Conservation (phyloP, 2,329 filamentous ascomycete genomes). For the Paraconiothyrium sp. region DNA sequence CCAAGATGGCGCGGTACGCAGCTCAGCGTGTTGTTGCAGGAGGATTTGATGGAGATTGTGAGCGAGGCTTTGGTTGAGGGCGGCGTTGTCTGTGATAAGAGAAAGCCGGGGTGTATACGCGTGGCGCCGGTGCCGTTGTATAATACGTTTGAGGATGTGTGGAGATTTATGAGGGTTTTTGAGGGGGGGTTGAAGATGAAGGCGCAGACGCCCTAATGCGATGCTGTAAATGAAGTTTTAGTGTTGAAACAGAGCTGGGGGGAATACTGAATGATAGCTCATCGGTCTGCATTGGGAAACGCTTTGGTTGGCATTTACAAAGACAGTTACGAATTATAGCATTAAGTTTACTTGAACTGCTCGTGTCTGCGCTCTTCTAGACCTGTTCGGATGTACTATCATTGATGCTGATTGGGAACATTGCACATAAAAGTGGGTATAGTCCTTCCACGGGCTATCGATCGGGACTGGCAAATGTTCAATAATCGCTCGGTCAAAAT, state of each 20-base stretch:
- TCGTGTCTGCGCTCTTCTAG: not conserved
- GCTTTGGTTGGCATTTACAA: too few species aligned
- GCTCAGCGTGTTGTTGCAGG: conserved; percentile 75
- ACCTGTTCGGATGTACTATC: too few species aligned
- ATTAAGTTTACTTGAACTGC: not conserved
- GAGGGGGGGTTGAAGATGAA: conserved; percentile 46
- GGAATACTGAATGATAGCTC: not conserved
- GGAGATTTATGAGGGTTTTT: conserved; percentile 57
- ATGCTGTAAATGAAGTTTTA: not conserved
- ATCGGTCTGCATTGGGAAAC: too few species aligned
- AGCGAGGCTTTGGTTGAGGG: conserved; percentile 70
- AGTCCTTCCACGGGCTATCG: too few species aligned
- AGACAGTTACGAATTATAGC: too few species aligned
- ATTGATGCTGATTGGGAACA: too few species aligned
- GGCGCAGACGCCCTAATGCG: not conserved
- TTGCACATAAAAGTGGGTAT: too few species aligned
- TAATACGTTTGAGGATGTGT: conserved; percentile 79
- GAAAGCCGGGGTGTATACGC: conserved; percentile 84
- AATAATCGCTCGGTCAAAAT: too few species aligned
- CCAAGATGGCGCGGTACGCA: conserved; percentile 77
- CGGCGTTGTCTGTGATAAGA: conserved; percentile 81
- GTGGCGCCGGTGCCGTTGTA: conserved; percentile 87
- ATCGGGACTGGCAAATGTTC: too few species aligned
- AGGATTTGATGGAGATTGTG: conserved; percentile 74
- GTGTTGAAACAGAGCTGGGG: not conserved